These are phyloP conservation scores for Fusarium redolens DNA, from an alignment of 2,329 filamentous ascomycete species.

Conservation along the genomic window DNA sequence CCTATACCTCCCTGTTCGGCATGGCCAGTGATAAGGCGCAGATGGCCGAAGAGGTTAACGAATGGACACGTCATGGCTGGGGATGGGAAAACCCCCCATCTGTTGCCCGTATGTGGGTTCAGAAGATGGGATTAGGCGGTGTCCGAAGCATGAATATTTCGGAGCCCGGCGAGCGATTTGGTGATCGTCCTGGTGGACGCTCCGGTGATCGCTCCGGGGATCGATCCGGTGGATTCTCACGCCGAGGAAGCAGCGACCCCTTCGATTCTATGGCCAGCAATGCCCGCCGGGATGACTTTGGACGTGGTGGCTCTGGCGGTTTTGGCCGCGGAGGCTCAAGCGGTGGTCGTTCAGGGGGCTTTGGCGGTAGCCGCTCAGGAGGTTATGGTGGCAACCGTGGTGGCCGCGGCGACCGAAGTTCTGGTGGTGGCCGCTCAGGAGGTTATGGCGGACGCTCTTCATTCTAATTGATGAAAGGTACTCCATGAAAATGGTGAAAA, in stretches of 20 bases:
- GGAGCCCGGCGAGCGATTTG: constrained; percentile 16
- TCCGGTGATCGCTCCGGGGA: not conserved
- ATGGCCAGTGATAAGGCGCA: constrained; percentile 55
- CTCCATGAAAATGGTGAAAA: constrained; percentile 18
- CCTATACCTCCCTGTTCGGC: constrained; percentile 70
- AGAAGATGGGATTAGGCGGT: constrained; percentile 48
- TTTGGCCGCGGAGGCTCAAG: constrained; percentile 13
- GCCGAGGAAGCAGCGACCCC: constrained; percentile 16
- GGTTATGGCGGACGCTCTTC: constrained; percentile 17
- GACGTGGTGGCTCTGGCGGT: constrained; percentile 17
- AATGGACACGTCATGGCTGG: constrained; percentile 63
- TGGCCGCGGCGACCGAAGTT: constrained; percentile 22
- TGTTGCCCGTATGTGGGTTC: constrained; percentile 44
- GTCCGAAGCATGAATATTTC: constrained; percentile 51
- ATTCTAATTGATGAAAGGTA: constrained; percentile 1
- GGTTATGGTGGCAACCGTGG: not conserved
- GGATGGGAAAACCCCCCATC: constrained; percentile 62
- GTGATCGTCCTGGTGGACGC: not conserved
- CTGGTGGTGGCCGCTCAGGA: constrained; percentile 20
- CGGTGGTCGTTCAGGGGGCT: constrained; percentile 18
- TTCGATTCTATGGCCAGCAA: constrained; percentile 45
- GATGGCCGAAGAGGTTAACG: constrained; percentile 63
- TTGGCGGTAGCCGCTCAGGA: not conserved
- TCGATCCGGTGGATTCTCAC: not conserved
- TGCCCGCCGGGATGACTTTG: constrained; percentile 42